Conservation (phyloP, 2,329 filamentous ascomycete species). For the Hypoxylon sp. region DNA sequence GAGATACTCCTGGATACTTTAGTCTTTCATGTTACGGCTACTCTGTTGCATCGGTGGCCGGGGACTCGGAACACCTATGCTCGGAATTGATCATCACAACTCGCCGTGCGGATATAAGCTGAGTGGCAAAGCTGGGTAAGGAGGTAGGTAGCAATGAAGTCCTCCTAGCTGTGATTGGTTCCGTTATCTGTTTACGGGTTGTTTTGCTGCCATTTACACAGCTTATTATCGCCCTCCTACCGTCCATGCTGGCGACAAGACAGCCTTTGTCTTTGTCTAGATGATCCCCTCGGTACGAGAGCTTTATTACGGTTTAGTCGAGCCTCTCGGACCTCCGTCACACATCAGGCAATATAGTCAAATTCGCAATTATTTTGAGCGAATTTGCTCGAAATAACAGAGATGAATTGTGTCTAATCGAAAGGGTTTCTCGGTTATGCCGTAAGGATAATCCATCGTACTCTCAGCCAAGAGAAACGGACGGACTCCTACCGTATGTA, state of each 20-base stretch:
- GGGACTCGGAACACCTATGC: conserved; percentile 18
- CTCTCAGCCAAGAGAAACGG: conserved; percentile 1
- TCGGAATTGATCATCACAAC: conserved; percentile 23
- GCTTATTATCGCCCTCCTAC: conserved; percentile 12
- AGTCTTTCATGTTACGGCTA: conserved; percentile 9
- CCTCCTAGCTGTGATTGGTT: conserved; percentile 27
- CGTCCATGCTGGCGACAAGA: conserved; percentile 15
- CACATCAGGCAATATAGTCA: conserved; percentile 22
- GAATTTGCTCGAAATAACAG: conserved; percentile 24
- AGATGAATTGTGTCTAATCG: conserved; percentile 11
- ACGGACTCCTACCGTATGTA: conserved; percentile 8
- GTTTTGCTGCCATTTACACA: conserved; percentile 16
- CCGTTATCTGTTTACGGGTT: conserved; percentile 6
- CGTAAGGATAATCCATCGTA: conserved; percentile 15
- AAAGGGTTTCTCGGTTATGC: conserved; percentile 22
- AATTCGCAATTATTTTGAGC: conserved; percentile 29
- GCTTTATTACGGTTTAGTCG: conserved; percentile 21
- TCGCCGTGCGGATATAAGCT: conserved; percentile 16
- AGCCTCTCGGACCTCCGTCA: conserved; percentile 44
- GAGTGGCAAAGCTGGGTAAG: conserved; percentile 12
- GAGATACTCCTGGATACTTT: conserved; percentile 9
- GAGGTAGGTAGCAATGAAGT: conserved; percentile 5
- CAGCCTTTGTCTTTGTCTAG: conserved; percentile 25
- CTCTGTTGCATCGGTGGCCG: conserved; percentile 22
- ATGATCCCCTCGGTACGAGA: conserved; percentile 17